Evolutionary conservation across 139 green algal species (phyloP).

Genomic region (Coelastrella sp.): DNA sequence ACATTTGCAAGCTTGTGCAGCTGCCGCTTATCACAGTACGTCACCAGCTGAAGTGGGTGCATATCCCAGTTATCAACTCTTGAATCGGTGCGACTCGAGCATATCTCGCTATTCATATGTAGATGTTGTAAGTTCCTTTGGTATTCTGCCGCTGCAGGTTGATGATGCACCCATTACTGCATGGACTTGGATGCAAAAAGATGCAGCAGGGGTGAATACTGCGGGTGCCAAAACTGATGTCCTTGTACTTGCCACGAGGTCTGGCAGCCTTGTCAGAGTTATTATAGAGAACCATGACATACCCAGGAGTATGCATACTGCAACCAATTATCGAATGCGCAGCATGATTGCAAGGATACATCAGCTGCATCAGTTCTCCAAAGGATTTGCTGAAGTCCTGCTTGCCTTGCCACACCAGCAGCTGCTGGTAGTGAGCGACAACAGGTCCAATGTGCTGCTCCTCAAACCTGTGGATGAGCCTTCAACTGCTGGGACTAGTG

Average conservation of each 20-base stretch:
- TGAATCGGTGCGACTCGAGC: too few species aligned
- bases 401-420: slow-evolving; percentile 11
- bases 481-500: neutral
- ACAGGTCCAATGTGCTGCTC: neutral
- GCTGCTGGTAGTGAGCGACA: neutral
- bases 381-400: neutral
- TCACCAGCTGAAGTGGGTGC: too few species aligned
- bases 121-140: neutral
- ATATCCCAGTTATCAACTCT: too few species aligned
- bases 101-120: too few species aligned
- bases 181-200: neutral
- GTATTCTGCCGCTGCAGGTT: neutral
- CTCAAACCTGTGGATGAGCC: too few species aligned
- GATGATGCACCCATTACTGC: neutral
- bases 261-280: neutral
- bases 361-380: neutral
- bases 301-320: neutral
- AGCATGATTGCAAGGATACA: neutral
- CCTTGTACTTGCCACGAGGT: neutral
- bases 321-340: neutral
- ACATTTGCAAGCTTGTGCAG: too few species aligned
- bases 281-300: too few species aligned
- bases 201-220: too few species aligned
- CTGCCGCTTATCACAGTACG: too few species aligned
- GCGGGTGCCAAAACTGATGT: neutral